Percentiles rank a stretch among this genome's conserved stretches.
phyloP scores from a whole-genome alignment of 805 yeast species.

The Kodamaea laetipori region DNA sequence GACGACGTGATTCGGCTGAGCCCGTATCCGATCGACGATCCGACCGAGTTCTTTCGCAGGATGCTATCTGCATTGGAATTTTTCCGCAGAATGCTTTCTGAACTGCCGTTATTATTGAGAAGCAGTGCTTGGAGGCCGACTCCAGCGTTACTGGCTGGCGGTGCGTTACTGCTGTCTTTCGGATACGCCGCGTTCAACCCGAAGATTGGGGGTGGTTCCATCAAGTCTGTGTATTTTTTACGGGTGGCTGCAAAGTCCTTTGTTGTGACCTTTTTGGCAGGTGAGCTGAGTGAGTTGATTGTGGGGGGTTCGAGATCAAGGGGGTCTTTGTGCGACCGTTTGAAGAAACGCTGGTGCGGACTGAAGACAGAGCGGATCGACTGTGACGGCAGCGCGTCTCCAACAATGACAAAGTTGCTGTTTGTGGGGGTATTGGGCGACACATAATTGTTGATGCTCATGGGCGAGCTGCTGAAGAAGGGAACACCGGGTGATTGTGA shows the following conservation, averaged over 20 bases:
- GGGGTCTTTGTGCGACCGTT: conserved; percentile 23
- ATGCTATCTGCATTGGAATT: conserved; percentile 7
- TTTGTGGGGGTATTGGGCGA: conserved; percentile 30
- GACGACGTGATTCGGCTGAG: conserved; percentile 41
- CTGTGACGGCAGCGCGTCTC: conserved; percentile 38
- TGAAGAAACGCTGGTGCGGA: conserved; percentile 41
- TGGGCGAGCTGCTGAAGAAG: conserved; percentile 7
- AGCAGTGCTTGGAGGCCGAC: conserved; percentile 11
- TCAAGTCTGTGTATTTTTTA: conserved; percentile 26
- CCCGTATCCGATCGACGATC: conserved; percentile 24
- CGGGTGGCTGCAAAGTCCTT: conserved; percentile 13
- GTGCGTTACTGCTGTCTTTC: conserved; percentile 4
- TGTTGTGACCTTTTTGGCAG: conserved; percentile 16
- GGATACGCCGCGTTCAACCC: conserved; percentile 18
- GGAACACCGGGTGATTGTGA: no score
- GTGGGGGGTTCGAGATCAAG: conserved; percentile 25
- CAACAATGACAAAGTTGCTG: conserved; percentile 34
- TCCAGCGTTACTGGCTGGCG: not conserved
- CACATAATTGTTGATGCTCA: conserved; percentile 9
- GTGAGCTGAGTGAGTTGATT: conserved; percentile 34
- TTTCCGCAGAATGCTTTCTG: conserved; percentile 6
- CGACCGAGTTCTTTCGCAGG: conserved; percentile 11
- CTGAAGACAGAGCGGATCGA: conserved; percentile 35
- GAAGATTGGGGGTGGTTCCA: conserved; percentile 43
- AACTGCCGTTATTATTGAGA: conserved; percentile 4